phyloP scores from a whole-genome alignment of 2,329 filamentous ascomycete species.

The Fusarium transvaalense region DNA sequence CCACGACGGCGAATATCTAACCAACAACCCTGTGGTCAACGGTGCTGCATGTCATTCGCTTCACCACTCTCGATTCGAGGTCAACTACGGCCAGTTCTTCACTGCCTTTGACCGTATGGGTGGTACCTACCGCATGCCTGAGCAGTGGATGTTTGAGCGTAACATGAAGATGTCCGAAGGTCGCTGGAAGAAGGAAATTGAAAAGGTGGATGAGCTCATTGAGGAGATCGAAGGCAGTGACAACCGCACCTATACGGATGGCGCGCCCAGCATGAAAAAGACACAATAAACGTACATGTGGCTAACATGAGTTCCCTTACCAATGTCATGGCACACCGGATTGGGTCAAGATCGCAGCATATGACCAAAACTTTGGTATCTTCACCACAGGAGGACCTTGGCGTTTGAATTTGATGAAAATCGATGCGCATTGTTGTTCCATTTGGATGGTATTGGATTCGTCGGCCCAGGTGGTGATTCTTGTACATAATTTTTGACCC shows the following conservation, averaged over 20 bases:
- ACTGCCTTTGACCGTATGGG: slow-evolving; percentile 91
- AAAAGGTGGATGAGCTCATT: slow-evolving; percentile 71
- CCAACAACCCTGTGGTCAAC: slow-evolving; percentile 91
- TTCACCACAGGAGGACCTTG: background rate
- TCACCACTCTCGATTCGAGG: slow-evolving; percentile 73
- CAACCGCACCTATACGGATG: slow-evolving; percentile 60
- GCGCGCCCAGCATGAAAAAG: slow-evolving; percentile 60
- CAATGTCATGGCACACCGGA: background rate
- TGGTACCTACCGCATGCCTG: slow-evolving; percentile 87
- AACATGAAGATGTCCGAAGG: slow-evolving; percentile 86
- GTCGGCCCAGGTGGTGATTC: slow-evolving; percentile 1
- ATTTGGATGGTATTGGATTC: background rate
- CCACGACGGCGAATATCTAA: slow-evolving; percentile 93
- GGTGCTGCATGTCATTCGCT: slow-evolving; percentile 87
- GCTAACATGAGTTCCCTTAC: background rate
- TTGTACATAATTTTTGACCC: slow-evolving; percentile 39
- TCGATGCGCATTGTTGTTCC: background rate
- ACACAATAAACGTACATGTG: slow-evolving; percentile 28
- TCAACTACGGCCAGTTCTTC: slow-evolving; percentile 94
- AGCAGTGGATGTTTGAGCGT: slow-evolving; percentile 84
- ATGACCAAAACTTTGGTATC: background rate
- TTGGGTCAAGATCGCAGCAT: background rate
- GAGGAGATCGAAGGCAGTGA: slow-evolving; percentile 75
- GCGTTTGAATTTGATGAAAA: background rate
- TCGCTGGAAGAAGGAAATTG: slow-evolving; percentile 82